Base-by-base conservation (phyloP, 371 early-diverging fungal species). In the Mortierella sp. region DNA sequence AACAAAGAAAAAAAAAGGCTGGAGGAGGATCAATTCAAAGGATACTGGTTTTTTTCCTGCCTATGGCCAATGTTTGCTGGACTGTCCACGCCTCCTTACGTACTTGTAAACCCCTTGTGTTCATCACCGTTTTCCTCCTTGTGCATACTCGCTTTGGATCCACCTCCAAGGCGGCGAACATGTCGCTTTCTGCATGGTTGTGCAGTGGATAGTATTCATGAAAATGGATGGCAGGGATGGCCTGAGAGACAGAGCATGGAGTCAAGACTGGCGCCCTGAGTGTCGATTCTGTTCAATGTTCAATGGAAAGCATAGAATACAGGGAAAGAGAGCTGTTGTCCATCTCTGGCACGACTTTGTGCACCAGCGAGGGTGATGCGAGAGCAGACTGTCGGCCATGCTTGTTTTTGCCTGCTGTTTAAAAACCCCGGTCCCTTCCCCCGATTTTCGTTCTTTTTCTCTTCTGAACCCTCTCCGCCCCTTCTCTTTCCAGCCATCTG, bases 301-400 rank as follows among this genome's bases (percentile, higher is more conserved):
- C 3, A 1, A 13, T 11, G 16, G 43, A 40, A 40, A 6, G 43
- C 43, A 4, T 40, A 40, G 6, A n/a, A n/a, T n/a, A n/a, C n/a
- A 57, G n/a, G n/a, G 26, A 31, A 31, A 31, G 1, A 31, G 34
- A 34, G 34, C 10, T 31, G 13, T 31, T 59, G 64, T 37, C 64
- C 64, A 64, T 64, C 21, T 64, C 21, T 64, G 64, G 37, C 37
- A 64, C 1, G 34, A 64, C 64, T 64, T 64, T 64, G 64, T 37
- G 13, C 31, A 37, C 64, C 24, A 64, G 21, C 16, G 24, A 34
- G 37, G 64, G 64, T 8, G 64, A 37, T 8, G 14, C 5, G 64
- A 64, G 64, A 34, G 37, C 64, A 64, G 31, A 31, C 37, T 21
- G 14, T 64, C 21, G 64, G 64, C 37, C 48, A 6, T 31, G 53